phyloP scores from a whole-genome alignment of 1,284 basidiomycete species.

The Boletus hoseneyae region DNA sequence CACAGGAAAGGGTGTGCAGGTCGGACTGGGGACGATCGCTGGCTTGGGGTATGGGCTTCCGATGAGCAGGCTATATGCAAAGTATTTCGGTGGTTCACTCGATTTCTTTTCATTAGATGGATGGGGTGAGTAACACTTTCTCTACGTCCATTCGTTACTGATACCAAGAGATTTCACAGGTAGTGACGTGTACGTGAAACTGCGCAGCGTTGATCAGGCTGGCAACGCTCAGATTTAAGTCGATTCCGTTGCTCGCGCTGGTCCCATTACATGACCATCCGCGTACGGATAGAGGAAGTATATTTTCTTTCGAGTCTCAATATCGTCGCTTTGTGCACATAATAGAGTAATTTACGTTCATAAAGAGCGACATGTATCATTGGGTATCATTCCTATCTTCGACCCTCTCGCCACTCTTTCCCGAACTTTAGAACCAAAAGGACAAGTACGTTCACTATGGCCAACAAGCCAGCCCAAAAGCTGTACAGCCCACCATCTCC shows the following conservation, averaged over 20 bases:
- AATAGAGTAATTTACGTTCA: constrained; percentile 19
- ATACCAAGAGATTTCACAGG: constrained; percentile 37
- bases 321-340: constrained; percentile 1
- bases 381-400: constrained; percentile 23
- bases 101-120: constrained; percentile 77
- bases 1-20: constrained; percentile 70
- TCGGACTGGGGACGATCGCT: constrained; percentile 62
- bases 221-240: constrained; percentile 46
- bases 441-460: constrained; percentile 48
- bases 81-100: constrained; percentile 76
- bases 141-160: background rate
- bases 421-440: constrained; percentile 50
- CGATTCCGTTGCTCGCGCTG: background rate
- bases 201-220: constrained; percentile 68
- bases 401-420: constrained; percentile 38
- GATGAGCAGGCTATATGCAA: constrained; percentile 80
- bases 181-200: constrained; percentile 73
- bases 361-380: background rate
- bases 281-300: background rate
- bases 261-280: background rate
- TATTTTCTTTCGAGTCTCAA: background rate
- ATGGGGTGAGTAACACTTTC: constrained; percentile 54
- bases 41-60: constrained; percentile 80
- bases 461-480: constrained; percentile 63
- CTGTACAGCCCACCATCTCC: constrained; percentile 77